Conservation (phyloP, 805 yeast genomes). For the Grigorovia humatica region DNA sequence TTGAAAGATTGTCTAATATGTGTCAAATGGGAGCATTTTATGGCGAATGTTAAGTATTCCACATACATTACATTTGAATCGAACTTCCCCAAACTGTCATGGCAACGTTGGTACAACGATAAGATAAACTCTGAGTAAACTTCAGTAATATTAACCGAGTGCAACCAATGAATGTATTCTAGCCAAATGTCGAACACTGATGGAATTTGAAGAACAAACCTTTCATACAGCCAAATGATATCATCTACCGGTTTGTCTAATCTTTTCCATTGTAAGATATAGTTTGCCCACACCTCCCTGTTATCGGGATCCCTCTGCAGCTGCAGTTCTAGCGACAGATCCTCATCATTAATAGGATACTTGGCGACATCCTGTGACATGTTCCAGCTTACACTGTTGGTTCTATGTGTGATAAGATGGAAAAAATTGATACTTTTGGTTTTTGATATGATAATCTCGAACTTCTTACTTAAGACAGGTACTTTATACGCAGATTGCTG, state of each 20-base stretch:
- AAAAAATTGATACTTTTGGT: background rate
- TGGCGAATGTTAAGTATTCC: constrained; percentile 41
- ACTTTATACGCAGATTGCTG: no score
- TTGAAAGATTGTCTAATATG: constrained; percentile 22
- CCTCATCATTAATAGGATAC: constrained; percentile 20
- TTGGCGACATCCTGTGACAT: background rate
- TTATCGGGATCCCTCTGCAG: constrained; percentile 29
- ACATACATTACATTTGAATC: constrained; percentile 42
- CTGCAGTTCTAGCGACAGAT: constrained; percentile 39
- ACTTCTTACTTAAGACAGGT: background rate
- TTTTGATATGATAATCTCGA: background rate
- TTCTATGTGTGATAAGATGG: background rate
- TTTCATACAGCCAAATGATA: constrained; percentile 24
- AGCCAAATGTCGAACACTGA: constrained; percentile 15
- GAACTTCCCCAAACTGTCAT: constrained; percentile 16
- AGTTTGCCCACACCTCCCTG: constrained; percentile 37
- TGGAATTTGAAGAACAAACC: constrained; percentile 28
- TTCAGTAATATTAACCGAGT: background rate
- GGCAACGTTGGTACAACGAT: constrained; percentile 22
- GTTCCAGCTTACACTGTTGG: background rate
- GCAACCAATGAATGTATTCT: constrained; percentile 33
- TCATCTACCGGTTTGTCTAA: constrained; percentile 10
- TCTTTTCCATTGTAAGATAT: constrained; percentile 30
- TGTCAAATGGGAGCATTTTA: constrained; percentile 28
- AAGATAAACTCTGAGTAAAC: background rate